Conservation (phyloP, 148 eudicot genomes). For the Oxyria digyna region DNA sequence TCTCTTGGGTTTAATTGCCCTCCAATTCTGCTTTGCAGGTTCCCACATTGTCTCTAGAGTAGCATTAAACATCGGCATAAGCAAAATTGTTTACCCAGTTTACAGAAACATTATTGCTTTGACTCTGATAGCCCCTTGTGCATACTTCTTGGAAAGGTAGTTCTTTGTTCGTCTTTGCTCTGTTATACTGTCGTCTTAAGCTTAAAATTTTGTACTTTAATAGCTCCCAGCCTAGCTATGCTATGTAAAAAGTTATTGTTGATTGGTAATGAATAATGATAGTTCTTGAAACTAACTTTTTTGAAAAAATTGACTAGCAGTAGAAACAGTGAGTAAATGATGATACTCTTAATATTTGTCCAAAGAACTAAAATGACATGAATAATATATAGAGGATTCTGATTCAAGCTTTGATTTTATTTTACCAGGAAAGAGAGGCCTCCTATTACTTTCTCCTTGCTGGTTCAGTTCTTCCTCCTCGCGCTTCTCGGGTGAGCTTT, state of each 20-base stretch:
- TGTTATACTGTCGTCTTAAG: too few species aligned
- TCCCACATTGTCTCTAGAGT: slow-evolving; percentile 73
- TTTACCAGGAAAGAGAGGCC: slow-evolving; percentile 79
- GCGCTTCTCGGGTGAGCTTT: slow-evolving; percentile 52
- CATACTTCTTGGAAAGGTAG: slow-evolving; percentile 74
- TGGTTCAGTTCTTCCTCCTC: slow-evolving; percentile 61
- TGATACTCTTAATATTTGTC: too few species aligned
- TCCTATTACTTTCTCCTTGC: slow-evolving; percentile 50
- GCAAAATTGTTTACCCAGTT: slow-evolving; percentile 71
- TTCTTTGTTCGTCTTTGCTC: background rate
- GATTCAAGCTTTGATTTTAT: background rate
- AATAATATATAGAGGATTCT: background rate
- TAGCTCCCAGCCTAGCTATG: too few species aligned
- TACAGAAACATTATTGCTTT: slow-evolving; percentile 68
- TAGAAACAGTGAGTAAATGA: too few species aligned
- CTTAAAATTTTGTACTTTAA: too few species aligned
- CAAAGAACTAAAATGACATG: too few species aligned
- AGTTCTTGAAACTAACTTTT: too few species aligned
- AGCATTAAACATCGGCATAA: slow-evolving; percentile 76
- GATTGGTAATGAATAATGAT: too few species aligned
- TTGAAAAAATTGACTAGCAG: too few species aligned
- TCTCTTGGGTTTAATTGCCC: slow-evolving; percentile 43
- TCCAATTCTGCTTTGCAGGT: slow-evolving; percentile 77
- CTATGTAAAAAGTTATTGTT: too few species aligned
- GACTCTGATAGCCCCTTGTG: slow-evolving; percentile 48